Conservation (phyloP, 2,329 filamentous ascomycete species). For the Acephala macrosclerotiorum region DNA sequence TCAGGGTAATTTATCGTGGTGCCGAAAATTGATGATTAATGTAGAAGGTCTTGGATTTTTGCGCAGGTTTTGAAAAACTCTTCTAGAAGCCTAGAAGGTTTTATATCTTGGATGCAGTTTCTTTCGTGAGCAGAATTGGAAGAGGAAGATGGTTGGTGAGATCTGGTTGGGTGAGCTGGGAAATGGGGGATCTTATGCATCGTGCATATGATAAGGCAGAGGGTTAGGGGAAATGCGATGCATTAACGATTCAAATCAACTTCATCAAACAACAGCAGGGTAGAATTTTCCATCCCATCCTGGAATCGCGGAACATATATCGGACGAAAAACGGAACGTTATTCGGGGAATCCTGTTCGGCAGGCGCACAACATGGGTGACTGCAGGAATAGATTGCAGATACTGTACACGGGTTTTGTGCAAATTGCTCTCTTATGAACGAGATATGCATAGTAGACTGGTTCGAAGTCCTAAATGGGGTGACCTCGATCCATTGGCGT, state of each 20-base stretch:
- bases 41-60: not conserved
- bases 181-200: conserved; percentile 8
- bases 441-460: not conserved
- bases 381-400: conserved; percentile 6
- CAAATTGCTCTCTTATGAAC: conserved; percentile 8
- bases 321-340: not conserved
- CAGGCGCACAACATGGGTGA: not conserved
- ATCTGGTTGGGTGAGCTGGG: conserved; percentile 1
- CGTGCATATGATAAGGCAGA: not conserved
- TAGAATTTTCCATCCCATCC: not conserved
- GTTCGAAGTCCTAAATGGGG: not conserved
- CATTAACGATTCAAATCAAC: not conserved
- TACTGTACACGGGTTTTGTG: conserved; percentile 10
- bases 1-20: not conserved
- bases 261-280: not conserved
- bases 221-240: conserved; percentile 14
- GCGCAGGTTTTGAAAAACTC: not conserved
- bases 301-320: not conserved
- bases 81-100: not conserved
- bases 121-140: not conserved
- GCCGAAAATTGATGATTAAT: not conserved
- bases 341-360: not conserved
- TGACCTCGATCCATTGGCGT: not conserved
- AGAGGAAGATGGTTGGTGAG: not conserved
- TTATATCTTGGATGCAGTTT: not conserved